phyloP scores from a whole-genome alignment of 192 early-diverging fungal genomes.

The Backusella luteola region DNA sequence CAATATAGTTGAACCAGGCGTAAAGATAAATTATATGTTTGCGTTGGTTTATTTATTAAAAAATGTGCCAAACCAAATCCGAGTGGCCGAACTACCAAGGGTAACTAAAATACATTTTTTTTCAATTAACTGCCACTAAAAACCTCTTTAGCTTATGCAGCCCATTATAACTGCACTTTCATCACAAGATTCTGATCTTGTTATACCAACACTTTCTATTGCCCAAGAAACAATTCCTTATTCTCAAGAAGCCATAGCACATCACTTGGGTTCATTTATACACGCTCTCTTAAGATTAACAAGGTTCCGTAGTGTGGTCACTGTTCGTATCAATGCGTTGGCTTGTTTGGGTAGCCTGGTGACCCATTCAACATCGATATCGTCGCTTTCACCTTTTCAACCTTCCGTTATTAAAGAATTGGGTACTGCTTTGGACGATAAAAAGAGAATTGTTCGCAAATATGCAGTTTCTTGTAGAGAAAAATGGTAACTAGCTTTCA shows the following conservation, averaged over 20 bases:
- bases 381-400: conserved; percentile 59
- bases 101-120: conserved; percentile 33
- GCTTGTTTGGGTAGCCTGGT: conserved; percentile 63
- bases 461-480: conserved; percentile 84
- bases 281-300: conserved; percentile 15
- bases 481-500: conserved; percentile 64
- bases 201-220: conserved; percentile 67
- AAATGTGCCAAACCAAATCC: conserved; percentile 77
- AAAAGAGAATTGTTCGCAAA: conserved; percentile 79
- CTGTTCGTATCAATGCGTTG: conserved; percentile 61
- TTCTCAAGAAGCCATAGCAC: conserved; percentile 42
- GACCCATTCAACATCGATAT: conserved; percentile 46
- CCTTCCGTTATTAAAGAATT: conserved; percentile 61
- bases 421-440: conserved; percentile 77
- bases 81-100: conserved; percentile 65
- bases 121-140: not conserved
- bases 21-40: conserved; percentile 71
- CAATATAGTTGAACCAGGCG: conserved; percentile 7
- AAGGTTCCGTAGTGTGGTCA: conserved; percentile 27
- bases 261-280: conserved; percentile 16
- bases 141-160: conserved; percentile 61
- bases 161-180: conserved; percentile 74
- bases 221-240: conserved; percentile 65
- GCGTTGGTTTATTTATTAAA: conserved; percentile 76
- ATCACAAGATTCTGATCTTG: conserved; percentile 59